A percentile compares a stretch with the other conserved stretches of the same genome.
These are phyloP conservation scores for Penicillium aurantiogriseum DNA, from an alignment of 2,329 filamentous ascomycete species.

Conservation along the genomic window DNA sequence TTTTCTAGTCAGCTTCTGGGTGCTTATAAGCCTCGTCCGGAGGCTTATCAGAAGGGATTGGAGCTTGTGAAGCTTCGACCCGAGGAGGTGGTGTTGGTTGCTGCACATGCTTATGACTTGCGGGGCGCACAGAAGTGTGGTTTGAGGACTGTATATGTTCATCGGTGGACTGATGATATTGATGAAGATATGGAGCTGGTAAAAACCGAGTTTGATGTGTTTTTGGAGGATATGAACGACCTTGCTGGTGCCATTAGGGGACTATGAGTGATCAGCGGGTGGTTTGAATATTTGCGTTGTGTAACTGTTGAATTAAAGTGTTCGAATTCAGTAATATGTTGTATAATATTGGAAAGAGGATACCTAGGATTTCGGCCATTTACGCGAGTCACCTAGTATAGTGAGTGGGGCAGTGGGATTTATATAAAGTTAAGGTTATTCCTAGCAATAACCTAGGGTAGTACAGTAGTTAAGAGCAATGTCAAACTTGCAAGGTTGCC, in stretches of 20 bases:
- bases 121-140: constrained; percentile 50
- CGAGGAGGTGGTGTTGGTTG: constrained; percentile 53
- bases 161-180: constrained; percentile 55
- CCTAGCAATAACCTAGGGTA: too few species aligned
- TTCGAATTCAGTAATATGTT: background rate
- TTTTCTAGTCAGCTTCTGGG: constrained; percentile 55
- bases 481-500: too few species aligned
- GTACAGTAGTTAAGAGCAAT: too few species aligned
- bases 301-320: background rate
- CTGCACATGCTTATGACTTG: constrained; percentile 56
- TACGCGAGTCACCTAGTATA: too few species aligned
- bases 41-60: constrained; percentile 49
- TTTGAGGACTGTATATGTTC: constrained; percentile 54
- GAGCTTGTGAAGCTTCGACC: constrained; percentile 46
- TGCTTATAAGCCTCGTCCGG: constrained; percentile 50
- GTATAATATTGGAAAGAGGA: too few species aligned
- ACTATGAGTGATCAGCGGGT: background rate
- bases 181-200: constrained; percentile 47
- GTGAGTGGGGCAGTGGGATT: too few species aligned
- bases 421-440: too few species aligned
- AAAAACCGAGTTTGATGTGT: constrained; percentile 43
- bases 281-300: background rate
- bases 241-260: constrained; percentile 12
- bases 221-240: constrained; percentile 26
- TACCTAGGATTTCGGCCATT: too few species aligned